phyloP scores from a whole-genome alignment of 2,329 filamentous ascomycete species.

The Phoma sp. region DNA sequence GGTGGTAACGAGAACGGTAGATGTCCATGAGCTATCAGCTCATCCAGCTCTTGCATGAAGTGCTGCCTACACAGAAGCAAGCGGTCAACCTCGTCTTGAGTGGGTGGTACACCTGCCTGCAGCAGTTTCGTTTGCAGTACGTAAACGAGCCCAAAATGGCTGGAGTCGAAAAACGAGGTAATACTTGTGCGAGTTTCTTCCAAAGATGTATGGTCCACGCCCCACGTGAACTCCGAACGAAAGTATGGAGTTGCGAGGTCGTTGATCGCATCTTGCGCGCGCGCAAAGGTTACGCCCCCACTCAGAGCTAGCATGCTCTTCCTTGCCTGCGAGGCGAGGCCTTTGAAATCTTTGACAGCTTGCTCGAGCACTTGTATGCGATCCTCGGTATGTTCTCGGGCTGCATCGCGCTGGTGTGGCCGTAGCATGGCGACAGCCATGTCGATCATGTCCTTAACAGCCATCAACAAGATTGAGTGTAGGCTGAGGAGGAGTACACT shows the following conservation, averaged over 20 bases:
- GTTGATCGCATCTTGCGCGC: not conserved
- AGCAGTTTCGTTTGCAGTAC: not conserved
- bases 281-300: not conserved
- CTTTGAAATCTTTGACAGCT: not conserved
- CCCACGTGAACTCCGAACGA: not conserved
- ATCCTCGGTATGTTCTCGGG: not conserved
- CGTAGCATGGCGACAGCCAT: no score
- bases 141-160: not conserved
- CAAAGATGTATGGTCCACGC: not conserved
- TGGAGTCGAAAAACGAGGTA: not conserved
- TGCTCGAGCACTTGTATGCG: not conserved
- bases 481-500: no score
- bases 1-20: not conserved
- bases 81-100: not conserved
- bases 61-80: not conserved
- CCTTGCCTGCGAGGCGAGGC: not conserved
- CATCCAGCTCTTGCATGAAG: not conserved
- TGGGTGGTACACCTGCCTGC: not conserved
- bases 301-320: not conserved
- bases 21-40: not conserved
- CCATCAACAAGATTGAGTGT: no score
- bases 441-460: no score
- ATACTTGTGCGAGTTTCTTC: not conserved
- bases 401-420: not conserved
- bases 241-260: not conserved